A percentile compares a stretch with the other conserved stretches of the same genome.
Conservation (phyloP, 192 early-diverging fungal species). For the Gamsiella multidivaricata region DNA sequence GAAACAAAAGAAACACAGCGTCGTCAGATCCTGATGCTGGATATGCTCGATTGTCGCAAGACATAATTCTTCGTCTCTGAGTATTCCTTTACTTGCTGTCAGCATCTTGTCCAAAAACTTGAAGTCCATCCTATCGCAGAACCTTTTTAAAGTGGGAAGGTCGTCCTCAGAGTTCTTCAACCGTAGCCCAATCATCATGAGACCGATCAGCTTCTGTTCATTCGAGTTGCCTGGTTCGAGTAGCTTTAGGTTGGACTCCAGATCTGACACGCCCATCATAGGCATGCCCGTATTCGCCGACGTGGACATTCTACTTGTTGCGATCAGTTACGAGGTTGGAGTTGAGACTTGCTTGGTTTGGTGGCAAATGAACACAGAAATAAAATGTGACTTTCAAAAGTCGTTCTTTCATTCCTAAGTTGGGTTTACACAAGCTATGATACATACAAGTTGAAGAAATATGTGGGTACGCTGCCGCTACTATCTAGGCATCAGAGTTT, state of each 20-base stretch:
- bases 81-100: conserved; percentile 18
- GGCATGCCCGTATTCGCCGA: not conserved
- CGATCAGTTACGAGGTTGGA: no score
- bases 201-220: conserved; percentile 47
- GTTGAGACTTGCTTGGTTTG: no score
- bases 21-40: no score
- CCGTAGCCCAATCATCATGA: conserved; percentile 45
- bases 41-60: not conserved
- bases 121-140: conserved; percentile 48
- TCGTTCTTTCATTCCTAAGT: no score
- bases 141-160: conserved; percentile 22
- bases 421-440: not conserved
- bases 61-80: no score
- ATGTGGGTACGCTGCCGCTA: not conserved
- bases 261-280: not conserved
- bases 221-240: conserved; percentile 28
- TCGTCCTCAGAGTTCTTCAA: no score
- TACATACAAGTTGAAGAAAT: not conserved
- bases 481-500: conserved; percentile 40
- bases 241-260: conserved; percentile 24
- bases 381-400: no score
- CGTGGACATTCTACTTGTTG: no score
- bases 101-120: conserved; percentile 43
- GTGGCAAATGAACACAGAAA: no score
- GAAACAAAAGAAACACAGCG: no score